Base-by-base conservation (phyloP, 2,329 filamentous ascomycete genomes). In the Colletotrichum tabaci region DNA sequence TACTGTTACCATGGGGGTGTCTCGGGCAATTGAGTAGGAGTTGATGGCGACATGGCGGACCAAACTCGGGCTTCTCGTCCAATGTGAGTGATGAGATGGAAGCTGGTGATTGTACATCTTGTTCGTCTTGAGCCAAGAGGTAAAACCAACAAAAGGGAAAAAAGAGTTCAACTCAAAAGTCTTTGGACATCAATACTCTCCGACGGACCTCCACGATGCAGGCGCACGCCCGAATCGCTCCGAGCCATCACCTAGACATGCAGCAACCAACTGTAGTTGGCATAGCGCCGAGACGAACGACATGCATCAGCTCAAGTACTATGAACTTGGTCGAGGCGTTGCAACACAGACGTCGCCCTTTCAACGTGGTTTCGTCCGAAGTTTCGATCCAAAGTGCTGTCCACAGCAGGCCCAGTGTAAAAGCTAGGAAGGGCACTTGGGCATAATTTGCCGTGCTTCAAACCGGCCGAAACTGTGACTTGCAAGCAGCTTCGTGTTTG, bases 301-400 rank as follows among this genome's bases (percentile, higher is more conserved):
- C 61, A 56, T 61, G 53, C 38, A 6, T 9, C 21, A 21, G 15
- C 12, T 42, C 21, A 71, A 61, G 70, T 72, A 71, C 49, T 55
- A 26, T 66, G 44, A 47, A 70, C 70, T 55, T 61, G 35, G 53
- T 49, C 18, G 30, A 30, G 30, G 55, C 42, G 26, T 23, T 65
- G n/a, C 47, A 50, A 70, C 60, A 55, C 18, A 42, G 40, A 64
- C 60, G 58, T 68, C 53, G 58, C 69, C 23, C 47, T 44, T 49
- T 69, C 44, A 69, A 64, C 53, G 44, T 66, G 49, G 61, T 62
- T 71, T 66, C 66, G 46, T 72, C 66, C 71, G 70, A 71, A 61
- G 42, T 61, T 23, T 61, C 61, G 61, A 66, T 72, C 49, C 53
- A 2, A 21, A 66, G 35, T 57, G 23, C 44, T 55, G 42, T 71